These are phyloP conservation scores for Aegilops bicornis DNA, from an alignment of 176 grass and related monocot species.

Conservation along the genomic window DNA sequence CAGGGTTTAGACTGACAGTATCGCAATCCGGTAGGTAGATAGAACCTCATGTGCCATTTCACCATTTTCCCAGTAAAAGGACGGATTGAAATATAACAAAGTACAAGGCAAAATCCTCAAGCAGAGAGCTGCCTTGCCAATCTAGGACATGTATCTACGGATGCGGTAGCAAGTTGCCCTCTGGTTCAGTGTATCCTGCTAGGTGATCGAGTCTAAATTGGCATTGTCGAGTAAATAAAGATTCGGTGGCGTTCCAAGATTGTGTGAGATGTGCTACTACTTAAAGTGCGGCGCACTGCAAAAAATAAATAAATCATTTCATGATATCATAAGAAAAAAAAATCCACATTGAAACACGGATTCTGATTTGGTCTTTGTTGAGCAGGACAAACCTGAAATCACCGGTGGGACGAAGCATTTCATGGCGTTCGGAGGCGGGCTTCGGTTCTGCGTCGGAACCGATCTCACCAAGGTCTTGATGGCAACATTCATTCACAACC, in stretches of 20 bases:
- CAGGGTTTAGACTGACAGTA: not conserved
- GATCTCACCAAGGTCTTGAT: slow-evolving; percentile 64
- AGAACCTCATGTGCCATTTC: slow-evolving; percentile 7
- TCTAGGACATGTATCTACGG: not conserved
- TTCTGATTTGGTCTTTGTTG: slow-evolving; percentile 22
- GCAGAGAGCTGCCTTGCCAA: not conserved
- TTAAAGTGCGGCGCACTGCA: not conserved
- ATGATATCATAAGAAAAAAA: not conserved
- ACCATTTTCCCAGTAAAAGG: not conserved
- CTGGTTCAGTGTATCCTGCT: slow-evolving; percentile 3
- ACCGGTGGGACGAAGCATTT: slow-evolving; percentile 58
- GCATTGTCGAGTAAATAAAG: not conserved
- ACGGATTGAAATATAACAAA: slow-evolving; percentile 6
- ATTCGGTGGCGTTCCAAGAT: not conserved
- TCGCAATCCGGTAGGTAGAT: not conserved
- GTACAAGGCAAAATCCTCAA: not conserved
- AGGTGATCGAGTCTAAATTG: not conserved
- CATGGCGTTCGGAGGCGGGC: slow-evolving; percentile 61
- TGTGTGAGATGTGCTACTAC: not conserved
- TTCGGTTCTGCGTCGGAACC: slow-evolving; percentile 58
- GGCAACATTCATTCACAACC: slow-evolving; percentile 73
- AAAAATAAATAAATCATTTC: not conserved
- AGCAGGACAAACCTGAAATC: slow-evolving; percentile 57
- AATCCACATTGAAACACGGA: not conserved
- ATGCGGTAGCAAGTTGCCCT: not conserved